These are phyloP conservation scores for Phialophora macrospora DNA, from an alignment of 2,329 filamentous ascomycete species.

Conservation along the genomic window DNA sequence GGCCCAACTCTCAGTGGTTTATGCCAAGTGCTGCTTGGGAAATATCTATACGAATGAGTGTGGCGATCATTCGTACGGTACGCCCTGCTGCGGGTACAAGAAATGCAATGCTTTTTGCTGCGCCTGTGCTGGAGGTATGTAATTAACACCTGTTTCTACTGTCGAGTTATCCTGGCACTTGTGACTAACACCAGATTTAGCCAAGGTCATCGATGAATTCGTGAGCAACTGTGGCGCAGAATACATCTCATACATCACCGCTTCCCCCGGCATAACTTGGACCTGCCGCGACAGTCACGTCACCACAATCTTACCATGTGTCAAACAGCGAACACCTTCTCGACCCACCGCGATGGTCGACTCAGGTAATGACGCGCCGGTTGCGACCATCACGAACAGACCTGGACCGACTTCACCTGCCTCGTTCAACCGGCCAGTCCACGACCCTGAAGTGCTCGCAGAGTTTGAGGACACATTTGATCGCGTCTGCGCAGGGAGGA, in stretches of 20 bases:
- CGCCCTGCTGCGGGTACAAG: conserved; percentile 21
- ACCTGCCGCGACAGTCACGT: conserved; percentile 19
- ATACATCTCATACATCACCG: conserved; percentile 8
- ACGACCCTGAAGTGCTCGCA: not conserved
- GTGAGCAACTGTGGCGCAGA: not conserved
- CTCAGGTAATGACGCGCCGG: not conserved
- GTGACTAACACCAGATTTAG: not conserved
- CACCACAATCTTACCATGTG: not conserved
- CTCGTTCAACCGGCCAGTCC: not conserved
- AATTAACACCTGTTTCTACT: not conserved
- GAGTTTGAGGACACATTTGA: conserved; percentile 10
- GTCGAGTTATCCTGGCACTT: not conserved
- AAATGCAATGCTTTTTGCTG: conserved; percentile 20
- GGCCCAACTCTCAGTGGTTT: not conserved
- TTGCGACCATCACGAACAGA: not conserved
- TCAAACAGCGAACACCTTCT: too few species aligned
- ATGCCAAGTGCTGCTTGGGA: conserved; percentile 9
- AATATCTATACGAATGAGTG: not conserved
- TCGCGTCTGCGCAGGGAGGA: conserved; percentile 4
- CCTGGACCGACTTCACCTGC: conserved; percentile 5
- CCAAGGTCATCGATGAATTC: not conserved
- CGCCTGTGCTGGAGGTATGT: conserved; percentile 13
- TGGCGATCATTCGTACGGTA: conserved; percentile 2
- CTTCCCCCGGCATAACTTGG: conserved; percentile 7
- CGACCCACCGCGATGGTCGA: not conserved